Evolutionary conservation across 208 protist genomes (phyloP), one percentile per base, ranked within the genome.

Genomic region (Wallacemonas collosoma): DNA sequence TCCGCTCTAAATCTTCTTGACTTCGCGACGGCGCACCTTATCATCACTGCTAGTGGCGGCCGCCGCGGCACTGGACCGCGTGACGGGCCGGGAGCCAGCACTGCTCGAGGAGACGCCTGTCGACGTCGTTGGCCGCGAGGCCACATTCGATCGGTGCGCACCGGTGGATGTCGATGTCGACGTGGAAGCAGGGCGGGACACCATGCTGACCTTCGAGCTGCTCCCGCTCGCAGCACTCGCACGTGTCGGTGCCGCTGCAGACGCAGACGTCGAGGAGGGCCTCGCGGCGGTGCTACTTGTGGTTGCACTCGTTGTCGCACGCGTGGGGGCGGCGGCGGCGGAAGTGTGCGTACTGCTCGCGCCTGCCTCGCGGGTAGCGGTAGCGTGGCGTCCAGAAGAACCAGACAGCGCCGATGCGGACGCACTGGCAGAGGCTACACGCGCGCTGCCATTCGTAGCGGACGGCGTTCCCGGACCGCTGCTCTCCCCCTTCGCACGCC

Each of bases 401-500:
- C 45, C 12, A 12, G 45, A 50, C 8, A 1, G 45, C 53, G 57
- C 17, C 17, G 39, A 2, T 3, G 2, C 54, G 38, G 7, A 14
- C 6, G 43, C 17, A 9, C 14, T 51, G 43, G 57, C 40, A 47
- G 53, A 41, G 60, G 14, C 44, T 4, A 68, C 50, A n/a, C 54
- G 43, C 14, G 44, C 58, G 35, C 14, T 48, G 40, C 68, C 68
- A 8, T 53, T 66, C n/a, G 45, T 71, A n/a, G 61, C 61, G 38
- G 44, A 72, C 39, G 55, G 67, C 50, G 50, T 45, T 7, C 15
- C 56, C 56, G 72, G 35, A 40, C 44, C 67, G 9, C 17, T 44
- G 50, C 63, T 35, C 8, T 41, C 36, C 36, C 56, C 56, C 15
- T 65, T 65, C n/a, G 78, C 76, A 50, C 65, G 57, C 44, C 84